Evolutionary conservation across 1,284 basidiomycete genomes (phyloP).

Genomic region (Filobasidium uniguttulatum): DNA sequence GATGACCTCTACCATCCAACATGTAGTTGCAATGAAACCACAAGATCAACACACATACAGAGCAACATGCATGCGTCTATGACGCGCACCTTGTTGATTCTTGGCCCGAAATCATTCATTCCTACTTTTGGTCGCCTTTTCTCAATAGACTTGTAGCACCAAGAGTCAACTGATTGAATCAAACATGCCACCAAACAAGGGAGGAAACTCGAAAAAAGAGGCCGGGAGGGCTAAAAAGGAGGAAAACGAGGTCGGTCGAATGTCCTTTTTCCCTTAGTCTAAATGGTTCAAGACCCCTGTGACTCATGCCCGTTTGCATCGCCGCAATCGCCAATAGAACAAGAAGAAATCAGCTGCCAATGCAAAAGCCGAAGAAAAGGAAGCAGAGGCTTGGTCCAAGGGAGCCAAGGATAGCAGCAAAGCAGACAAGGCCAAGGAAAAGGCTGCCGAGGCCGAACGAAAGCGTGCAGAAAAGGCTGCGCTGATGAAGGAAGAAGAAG

Average conservation of each 20-base stretch:
- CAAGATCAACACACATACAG: not conserved
- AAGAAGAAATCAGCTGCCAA: slow-evolving; percentile 31
- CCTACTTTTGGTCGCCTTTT: not conserved
- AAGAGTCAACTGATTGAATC: not conserved
- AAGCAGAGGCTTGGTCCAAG: slow-evolving; percentile 64
- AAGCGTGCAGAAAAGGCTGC: slow-evolving; percentile 42
- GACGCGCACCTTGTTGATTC: too few relatives aligned
- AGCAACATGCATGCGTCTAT: not conserved
- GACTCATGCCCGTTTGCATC: too few relatives aligned
- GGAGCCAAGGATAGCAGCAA: slow-evolving; percentile 46
- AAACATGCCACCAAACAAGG: slow-evolving; percentile 69
- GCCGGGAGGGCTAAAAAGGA: slow-evolving; percentile 77
- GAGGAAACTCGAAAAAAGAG: slow-evolving; percentile 76
- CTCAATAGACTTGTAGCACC: not conserved
- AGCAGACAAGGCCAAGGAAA: slow-evolving; percentile 47
- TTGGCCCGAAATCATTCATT: not conserved
- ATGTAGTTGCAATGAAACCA: not conserved
- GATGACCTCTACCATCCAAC: not conserved
- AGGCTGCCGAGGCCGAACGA: slow-evolving; percentile 36
- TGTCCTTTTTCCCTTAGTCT: not conserved
- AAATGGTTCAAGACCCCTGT: too few relatives aligned
- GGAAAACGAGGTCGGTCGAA: slow-evolving; percentile 71
- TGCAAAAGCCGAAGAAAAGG: slow-evolving; percentile 41
- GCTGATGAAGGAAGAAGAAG: slow-evolving; percentile 66
- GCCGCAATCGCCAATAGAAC: slow-evolving; percentile 46